These are phyloP conservation scores for Sporisorium exsertum DNA, from an alignment of 1,284 basidiomycete genomes.

Conservation along the genomic window DNA sequence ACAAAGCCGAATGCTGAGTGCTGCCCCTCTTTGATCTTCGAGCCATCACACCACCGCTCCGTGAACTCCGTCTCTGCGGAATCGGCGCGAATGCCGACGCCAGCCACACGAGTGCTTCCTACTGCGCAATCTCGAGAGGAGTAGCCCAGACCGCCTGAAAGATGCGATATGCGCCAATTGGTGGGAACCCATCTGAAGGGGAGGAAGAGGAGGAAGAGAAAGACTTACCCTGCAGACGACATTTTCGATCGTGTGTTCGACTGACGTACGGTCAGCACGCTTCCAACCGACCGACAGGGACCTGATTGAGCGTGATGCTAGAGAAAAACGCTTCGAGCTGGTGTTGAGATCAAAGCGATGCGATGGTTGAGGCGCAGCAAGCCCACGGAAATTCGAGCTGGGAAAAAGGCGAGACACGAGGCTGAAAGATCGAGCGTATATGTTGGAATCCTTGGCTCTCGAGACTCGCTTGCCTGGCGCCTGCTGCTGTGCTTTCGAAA, in stretches of 20 bases:
- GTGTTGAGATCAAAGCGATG: neutral
- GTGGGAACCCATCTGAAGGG: neutral
- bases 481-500: neutral
- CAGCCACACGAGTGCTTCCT: slow-evolving; percentile 16
- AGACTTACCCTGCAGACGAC: slow-evolving; percentile 43
- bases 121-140: neutral
- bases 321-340: too few species aligned
- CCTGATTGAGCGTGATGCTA: neutral
- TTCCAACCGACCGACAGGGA: neutral
- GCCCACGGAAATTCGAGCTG: neutral
- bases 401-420: slow-evolving; percentile 8
- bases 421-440: slow-evolving; percentile 22
- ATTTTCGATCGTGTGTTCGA: slow-evolving; percentile 3
- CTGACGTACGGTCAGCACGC: neutral
- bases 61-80: neutral
- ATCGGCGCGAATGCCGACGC: slow-evolving; percentile 6
- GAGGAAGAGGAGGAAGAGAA: neutral
- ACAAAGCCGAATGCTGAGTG: slow-evolving; percentile 13
- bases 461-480: slow-evolving; percentile 7
- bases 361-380: neutral
- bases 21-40: neutral
- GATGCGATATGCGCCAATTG: neutral
- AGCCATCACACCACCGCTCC: neutral
- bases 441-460: slow-evolving; percentile 16
- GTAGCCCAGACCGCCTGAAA: neutral